Percentiles rank a stretch among this genome's conserved stretches.
Conservation (phyloP, 768 basidiomycete genomes). For the Russula emetica region DNA sequence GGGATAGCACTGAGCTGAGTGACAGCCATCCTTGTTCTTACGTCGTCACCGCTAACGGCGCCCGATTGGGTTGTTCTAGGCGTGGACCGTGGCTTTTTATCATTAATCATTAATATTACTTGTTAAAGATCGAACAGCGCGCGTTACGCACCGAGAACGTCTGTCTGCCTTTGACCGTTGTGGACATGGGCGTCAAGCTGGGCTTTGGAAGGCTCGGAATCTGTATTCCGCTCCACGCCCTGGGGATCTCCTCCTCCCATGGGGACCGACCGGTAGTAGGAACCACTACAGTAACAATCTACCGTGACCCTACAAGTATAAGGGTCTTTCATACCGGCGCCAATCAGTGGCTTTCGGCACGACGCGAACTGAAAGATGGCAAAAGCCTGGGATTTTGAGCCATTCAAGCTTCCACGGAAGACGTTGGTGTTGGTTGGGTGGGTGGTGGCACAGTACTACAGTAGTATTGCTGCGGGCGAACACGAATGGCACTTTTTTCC, state of each 20-base stretch:
- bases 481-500: background rate
- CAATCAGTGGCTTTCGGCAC: background rate
- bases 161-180: constrained; percentile 9
- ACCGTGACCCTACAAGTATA: too few species aligned
- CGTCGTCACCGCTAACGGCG: constrained; percentile 10
- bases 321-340: constrained; percentile 2
- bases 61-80: constrained; percentile 20
- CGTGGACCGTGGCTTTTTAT: background rate
- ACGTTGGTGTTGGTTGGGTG: background rate
- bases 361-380: background rate
- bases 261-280: background rate
- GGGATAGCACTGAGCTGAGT: background rate
- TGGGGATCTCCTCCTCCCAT: background rate
- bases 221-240: constrained; percentile 2
- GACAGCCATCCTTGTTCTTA: constrained; percentile 11
- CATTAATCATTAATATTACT: constrained; percentile 8
- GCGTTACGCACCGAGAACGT: constrained; percentile 19
- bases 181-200: constrained; percentile 17
- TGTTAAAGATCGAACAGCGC: constrained; percentile 17
- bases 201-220: background rate
- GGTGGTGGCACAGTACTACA: too few species aligned
- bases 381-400: background rate
- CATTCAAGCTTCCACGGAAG: background rate
- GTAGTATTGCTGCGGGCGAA: background rate
- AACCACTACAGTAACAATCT: background rate